Base-by-base conservation (phyloP, 2,329 filamentous ascomycete species). In the Diaporthe sp. region DNA sequence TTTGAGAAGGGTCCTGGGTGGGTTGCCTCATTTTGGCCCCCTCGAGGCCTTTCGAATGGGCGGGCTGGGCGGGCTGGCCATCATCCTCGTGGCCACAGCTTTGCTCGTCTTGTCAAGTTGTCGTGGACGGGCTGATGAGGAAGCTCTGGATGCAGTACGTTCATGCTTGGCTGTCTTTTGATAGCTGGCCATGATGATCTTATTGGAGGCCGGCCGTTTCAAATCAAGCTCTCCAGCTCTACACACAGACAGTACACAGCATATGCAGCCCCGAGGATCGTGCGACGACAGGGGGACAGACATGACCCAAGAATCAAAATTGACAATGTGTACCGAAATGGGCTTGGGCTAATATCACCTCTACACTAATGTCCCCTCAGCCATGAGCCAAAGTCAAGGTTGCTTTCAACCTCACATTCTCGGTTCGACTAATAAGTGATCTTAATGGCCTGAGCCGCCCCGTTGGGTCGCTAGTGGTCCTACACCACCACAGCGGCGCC, bases 1-100 rank as follows among this genome's bases (percentile, higher is more conserved):
- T 15, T 39, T 42, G 44, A 47, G 55, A 53, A 47, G 51, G 53
- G 51, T 42, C 27, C 68, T 50, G 39, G 68, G 68, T 70, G 68
- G 63, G 63, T 44, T 68, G 63, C 63, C 63, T 68, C 63, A 68
- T 68, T 68, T 68, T 50, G 63, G 53, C 53, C 44, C 61, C 63
- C 63, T 30, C 30, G 13, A 39, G 63, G 30, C 13, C 63, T 5
- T 27, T 39, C 47, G 6, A 53, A 27, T 25, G 47, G 63, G 15
- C n/a, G 44, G 42, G 42, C 8, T 37, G 35, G n/a, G n/a, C 39
- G 17, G 39, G 42, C 42, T 37, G 63, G 47, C n/a, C 63, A 37
- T 53, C n/a, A 7, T 30, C 47, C 2, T 30, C n/a, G 32, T 51
- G 63, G 63, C 32, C 44, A 53, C 10, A 13, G 19, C 8, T 39